Base-by-base conservation (phyloP, 306 rosid genomes). In the Crotalaria pallida region DNA sequence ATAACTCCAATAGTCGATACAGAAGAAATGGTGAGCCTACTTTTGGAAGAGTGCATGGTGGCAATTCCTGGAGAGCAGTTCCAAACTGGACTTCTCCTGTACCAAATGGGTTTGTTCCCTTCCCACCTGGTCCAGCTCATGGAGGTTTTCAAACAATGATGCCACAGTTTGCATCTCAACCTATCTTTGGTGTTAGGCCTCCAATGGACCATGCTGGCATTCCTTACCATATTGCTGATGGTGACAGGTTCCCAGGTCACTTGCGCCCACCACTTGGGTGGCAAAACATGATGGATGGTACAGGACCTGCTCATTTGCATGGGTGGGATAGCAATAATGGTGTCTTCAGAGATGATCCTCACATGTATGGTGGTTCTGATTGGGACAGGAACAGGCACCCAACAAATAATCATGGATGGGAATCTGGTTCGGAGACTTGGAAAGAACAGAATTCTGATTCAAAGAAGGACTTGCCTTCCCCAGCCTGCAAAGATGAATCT, bases 241-340 rank as follows among this genome's bases (percentile, higher is more conserved):
- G 87, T 45, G 99, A 95, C 73, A 86, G 99, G 74, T 89, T 91
- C 77, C 77, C 99, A 10, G 73, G 87, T 79, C 99, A 88, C 84
- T 49, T 95, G 80, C 96, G 97, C 31, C 96, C 97, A 15, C 96
- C 97, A 15, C 86, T 85, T 76, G 97, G 93, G 50, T 95, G 97
- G 95, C 97, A 79, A 77, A 86, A 86, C 77, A 77, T 95, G 84
- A 84, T 95, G 88, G 99, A 95, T 76, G 91, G 91, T 82, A 65
- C 97, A 22, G 97, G 96, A 50, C 89, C 99, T 75, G 82, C 96
- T 71, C 96, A 89, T 77, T 60, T 91, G 71, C 97, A 89, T 85
- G 91, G 84, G 72, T 95, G 97, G 99, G 99, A 89, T 81, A 87
- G 83, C 69, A 95, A 73, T 74, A 95, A 89, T 80, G 88, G 97